A percentile compares a stretch with the other conserved stretches of the same genome.
Conservation (phyloP, 2,329 filamentous ascomycete species). For the Knufia fluminis region DNA sequence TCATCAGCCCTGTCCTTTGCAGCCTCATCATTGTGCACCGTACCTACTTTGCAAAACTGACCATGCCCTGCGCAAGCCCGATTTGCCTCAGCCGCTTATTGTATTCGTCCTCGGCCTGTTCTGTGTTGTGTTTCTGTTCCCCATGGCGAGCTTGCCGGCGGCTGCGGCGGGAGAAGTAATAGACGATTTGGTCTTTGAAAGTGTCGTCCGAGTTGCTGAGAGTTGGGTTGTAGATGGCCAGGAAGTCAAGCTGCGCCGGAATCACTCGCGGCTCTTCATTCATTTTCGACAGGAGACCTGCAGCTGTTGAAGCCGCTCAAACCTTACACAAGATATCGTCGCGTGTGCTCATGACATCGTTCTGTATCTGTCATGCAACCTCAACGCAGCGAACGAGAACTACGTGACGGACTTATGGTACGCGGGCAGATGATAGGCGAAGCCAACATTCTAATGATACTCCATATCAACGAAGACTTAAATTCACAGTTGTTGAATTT, state of each 20-base stretch:
- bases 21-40: constrained; percentile 16
- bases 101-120: constrained; percentile 50
- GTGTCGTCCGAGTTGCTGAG: constrained; percentile 65
- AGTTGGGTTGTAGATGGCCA: constrained; percentile 90
- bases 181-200: constrained; percentile 75
- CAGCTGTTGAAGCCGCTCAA: not conserved
- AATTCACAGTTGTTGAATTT: no score
- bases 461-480: no score
- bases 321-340: no score
- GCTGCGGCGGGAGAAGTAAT: constrained; percentile 59
- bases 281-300: not conserved
- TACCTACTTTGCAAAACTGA: constrained; percentile 67
- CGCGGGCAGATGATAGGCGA: no score
- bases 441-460: no score
- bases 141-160: constrained; percentile 6
- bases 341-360: no score
- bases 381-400: no score
- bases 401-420: no score
- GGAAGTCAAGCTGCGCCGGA: constrained; percentile 78
- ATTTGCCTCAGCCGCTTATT: constrained; percentile 88
- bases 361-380: no score
- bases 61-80: constrained; percentile 92
- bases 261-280: constrained; percentile 34
- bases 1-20: not conserved
- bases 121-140: constrained; percentile 20